Evolutionary conservation across 2,329 filamentous ascomycete genomes (phyloP).

Genomic region (Fusarium anthophilum): DNA sequence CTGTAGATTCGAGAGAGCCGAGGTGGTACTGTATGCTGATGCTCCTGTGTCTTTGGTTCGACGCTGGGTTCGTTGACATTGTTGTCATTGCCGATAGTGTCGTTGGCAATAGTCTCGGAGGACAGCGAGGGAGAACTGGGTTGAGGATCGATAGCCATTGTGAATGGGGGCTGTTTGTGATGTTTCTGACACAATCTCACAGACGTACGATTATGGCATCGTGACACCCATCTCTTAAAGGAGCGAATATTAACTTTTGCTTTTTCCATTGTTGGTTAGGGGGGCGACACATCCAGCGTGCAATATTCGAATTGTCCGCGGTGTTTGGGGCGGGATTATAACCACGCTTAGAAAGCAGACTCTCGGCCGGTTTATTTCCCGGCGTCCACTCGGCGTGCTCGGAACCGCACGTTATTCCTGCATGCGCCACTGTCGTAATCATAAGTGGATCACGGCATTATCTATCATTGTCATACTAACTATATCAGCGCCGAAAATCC

Average conservation of each 20-base stretch:
- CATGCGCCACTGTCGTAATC: background rate
- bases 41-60: background rate
- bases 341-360: background rate
- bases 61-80: background rate
- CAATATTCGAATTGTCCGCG: background rate
- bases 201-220: background rate
- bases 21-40: background rate
- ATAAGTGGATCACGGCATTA: background rate
- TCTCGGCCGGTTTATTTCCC: no score
- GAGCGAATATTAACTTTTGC: background rate
- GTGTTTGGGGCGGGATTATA: background rate
- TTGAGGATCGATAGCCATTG: background rate
- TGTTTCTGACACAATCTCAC: background rate
- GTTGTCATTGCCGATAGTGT: background rate
- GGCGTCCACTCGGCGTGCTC: background rate
- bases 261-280: background rate
- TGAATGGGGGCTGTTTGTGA: background rate
- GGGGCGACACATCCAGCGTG: background rate
- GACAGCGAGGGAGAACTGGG: background rate
- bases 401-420: background rate
- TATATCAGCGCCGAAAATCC: background rate
- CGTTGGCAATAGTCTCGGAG: background rate
- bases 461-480: background rate
- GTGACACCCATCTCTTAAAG: background rate
- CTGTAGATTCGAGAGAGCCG: fast-evolving